These are phyloP conservation scores for Talaromyces sp. DNA, from an alignment of 2,329 filamentous ascomycete genomes.

Conservation along the genomic window DNA sequence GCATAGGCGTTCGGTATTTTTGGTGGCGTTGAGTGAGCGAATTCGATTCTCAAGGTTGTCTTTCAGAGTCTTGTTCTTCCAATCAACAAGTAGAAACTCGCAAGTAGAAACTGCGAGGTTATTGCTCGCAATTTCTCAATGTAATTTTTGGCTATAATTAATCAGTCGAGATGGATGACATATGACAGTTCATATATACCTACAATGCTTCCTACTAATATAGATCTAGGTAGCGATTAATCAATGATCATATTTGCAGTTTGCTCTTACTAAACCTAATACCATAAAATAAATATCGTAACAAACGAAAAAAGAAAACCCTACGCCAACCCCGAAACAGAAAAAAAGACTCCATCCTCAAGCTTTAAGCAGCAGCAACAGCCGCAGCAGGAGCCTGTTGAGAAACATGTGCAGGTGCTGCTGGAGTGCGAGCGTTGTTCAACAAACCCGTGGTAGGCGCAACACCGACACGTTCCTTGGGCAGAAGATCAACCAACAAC, in stretches of 20 bases:
- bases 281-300: not conserved
- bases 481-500: constrained; percentile 81
- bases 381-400: constrained; percentile 12
- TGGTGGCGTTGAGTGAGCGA: not conserved
- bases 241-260: not conserved
- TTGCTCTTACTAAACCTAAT: not conserved
- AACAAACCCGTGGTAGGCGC: constrained; percentile 58
- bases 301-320: not conserved
- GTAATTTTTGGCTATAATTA: not conserved
- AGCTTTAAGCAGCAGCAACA: constrained; percentile 8
- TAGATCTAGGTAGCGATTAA: not conserved
- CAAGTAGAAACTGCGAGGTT: not conserved
- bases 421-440: constrained; percentile 34
- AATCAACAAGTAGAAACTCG: too few relatives aligned
- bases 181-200: too few relatives aligned
- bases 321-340: not conserved
- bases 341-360: not conserved
- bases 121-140: not conserved
- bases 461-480: constrained; percentile 92
- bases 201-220: not conserved
- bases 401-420: constrained; percentile 25
- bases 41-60: not conserved
- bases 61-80: not conserved
- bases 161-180: too few relatives aligned
- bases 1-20: not conserved